A percentile compares a stretch with the other conserved stretches of the same genome.
Evolutionary conservation across 1,284 basidiomycete genomes (phyloP).

Genomic region (Ganoderma lucidum): DNA sequence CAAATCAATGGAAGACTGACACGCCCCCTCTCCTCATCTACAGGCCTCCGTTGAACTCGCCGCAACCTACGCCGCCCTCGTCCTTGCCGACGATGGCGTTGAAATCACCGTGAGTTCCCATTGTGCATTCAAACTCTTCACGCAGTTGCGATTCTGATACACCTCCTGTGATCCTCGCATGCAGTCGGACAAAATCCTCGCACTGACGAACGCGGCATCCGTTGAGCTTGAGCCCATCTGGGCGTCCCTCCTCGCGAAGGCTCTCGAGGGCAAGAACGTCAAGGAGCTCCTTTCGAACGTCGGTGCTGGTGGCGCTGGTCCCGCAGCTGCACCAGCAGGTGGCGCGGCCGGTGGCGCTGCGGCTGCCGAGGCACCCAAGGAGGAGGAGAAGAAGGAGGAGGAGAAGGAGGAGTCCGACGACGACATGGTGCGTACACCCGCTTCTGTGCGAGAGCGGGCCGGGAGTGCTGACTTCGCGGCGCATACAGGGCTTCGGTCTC

Average conservation of each 20-base stretch:
- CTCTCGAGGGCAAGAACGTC: constrained; percentile 97
- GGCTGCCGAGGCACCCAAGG: constrained; percentile 66
- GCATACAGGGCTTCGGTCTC: constrained; percentile 76
- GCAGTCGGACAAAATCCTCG: constrained; percentile 91
- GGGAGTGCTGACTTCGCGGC: not conserved
- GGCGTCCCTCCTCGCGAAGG: constrained; percentile 96
- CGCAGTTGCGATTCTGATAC: not conserved
- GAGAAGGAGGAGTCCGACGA: constrained; percentile 92
- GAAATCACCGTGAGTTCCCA: constrained; percentile 90
- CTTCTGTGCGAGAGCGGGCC: not conserved
- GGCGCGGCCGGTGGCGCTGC: constrained; percentile 61
- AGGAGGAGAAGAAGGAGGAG: constrained; percentile 81
- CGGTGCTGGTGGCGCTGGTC: constrained; percentile 84
- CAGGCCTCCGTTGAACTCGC: constrained; percentile 80
- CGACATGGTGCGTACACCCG: constrained; percentile 81
- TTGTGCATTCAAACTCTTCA: not conserved
- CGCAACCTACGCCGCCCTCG: constrained; percentile 91
- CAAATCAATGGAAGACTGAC: constrained; percentile 19
- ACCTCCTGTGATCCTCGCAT: not conserved
- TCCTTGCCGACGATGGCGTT: constrained; percentile 95
- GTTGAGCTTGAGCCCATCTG: constrained; percentile 97
- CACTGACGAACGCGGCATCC: constrained; percentile 84
- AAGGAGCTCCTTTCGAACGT: constrained; percentile 95
- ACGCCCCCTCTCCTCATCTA: constrained; percentile 36
- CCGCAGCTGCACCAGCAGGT: constrained; percentile 64